Evolutionary conservation across 2,329 filamentous ascomycete species (phyloP), one percentile per base, ranked within the genome.

Genomic region (Emericellopsis cladophorae): DNA sequence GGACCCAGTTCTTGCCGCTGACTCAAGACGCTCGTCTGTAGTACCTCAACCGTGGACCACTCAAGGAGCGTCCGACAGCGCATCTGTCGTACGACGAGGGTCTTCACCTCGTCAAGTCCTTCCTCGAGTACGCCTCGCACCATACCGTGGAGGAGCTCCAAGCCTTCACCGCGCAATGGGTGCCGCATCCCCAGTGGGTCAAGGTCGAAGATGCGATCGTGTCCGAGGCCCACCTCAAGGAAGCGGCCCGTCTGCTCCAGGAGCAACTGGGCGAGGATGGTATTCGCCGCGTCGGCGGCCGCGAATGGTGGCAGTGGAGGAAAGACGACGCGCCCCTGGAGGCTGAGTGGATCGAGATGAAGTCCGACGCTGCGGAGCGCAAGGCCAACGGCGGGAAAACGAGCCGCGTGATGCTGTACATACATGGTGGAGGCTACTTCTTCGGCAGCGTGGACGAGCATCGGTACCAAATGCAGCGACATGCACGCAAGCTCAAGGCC

Each of bases 261-360:
- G 67, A 74, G 2, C 82, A 96, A 58, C 68, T 96, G n/a, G 89
- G 89, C 0, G 68, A 74, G 0, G 74, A 81, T 22, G 90, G 89
- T 4, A 70, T 88, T 46, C 70, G 75, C 40, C 72, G 74, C 48
- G 79, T 94, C 36, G 92, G 92, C 33, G 92, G 92, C 4, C 71
- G 74, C 52, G 74, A 79, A 45, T 88, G 92, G 92, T 88, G 90
- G 90, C 76, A 87, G 61, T 95, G 88, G 88, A 74, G 85, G 40
- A 74, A 77, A 41, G 74, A 76, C 5, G 70, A 76, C 22, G 70
- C 64, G 37, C 69, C 78, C 1, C 64, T 95, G 23, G 78, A 79
- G 52, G 88, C 84, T 1, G 90, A 98, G 57, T 96, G 89, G 90
- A 86, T 98, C 49, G 92, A 96, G 68, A 95, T 95, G 89, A 80